A percentile compares a stretch with the other conserved stretches of the same genome.
Evolutionary conservation across 2,329 filamentous ascomycete genomes (phyloP).

Genomic region (Monosporascus sp.): DNA sequence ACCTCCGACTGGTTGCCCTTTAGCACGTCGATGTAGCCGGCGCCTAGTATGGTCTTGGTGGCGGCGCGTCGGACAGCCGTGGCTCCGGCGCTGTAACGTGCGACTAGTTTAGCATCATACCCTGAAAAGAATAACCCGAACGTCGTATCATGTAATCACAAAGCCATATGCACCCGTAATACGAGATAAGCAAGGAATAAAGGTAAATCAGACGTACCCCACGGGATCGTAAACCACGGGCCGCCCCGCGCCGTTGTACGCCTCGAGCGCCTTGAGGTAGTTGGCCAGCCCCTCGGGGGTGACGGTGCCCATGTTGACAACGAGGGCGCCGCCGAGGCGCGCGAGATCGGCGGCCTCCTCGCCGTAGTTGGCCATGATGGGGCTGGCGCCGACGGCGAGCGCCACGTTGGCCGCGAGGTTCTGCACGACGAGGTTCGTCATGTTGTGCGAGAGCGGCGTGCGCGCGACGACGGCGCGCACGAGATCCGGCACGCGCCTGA

Average conservation of each 20-base stretch:
- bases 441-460: conserved; percentile 84
- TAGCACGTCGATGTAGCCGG: conserved; percentile 79
- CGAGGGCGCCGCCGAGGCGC: conserved; percentile 68
- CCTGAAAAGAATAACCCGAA: not conserved
- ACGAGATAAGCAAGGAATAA: not conserved
- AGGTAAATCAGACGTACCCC: conserved; percentile 45
- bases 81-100: conserved; percentile 60
- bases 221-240: conserved; percentile 87
- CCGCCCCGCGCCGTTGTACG: conserved; percentile 73
- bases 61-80: conserved; percentile 69
- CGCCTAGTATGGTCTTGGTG: conserved; percentile 64
- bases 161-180: not conserved
- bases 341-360: conserved; percentile 80
- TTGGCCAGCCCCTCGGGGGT: conserved; percentile 69
- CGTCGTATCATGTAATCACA: not conserved
- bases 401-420: conserved; percentile 93
- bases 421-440: conserved; percentile 95
- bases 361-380: conserved; percentile 90
- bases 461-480: conserved; percentile 56
- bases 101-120: not conserved
- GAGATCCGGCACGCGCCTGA: conserved; percentile 34
- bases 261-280: conserved; percentile 67
- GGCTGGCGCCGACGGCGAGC: conserved; percentile 76
- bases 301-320: conserved; percentile 93
- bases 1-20: conserved; percentile 95